Base-by-base conservation (phyloP, 2,329 filamentous ascomycete genomes). In the Hymenoscyphus occultus region DNA sequence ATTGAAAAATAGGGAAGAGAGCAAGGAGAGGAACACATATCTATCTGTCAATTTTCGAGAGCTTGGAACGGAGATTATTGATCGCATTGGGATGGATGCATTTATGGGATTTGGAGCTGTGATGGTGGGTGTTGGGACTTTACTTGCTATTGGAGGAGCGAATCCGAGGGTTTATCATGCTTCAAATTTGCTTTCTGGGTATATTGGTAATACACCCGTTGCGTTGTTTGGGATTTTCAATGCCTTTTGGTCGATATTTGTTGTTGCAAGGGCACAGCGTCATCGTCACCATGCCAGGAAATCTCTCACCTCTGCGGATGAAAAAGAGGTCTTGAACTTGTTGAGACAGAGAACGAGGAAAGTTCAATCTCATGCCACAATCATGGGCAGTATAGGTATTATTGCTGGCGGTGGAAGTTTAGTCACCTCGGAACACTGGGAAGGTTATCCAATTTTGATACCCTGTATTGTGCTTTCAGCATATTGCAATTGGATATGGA, bases 181-280 rank as follows among this genome's bases (percentile, higher is more conserved):
- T 0, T 84, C 80, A 69, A 86, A 86, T 63, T 71, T 85, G 1
- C 71, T 86, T 0, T 84, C 83, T 0, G 84, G 84, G 1, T 85
- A 84, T 65, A 76, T 86, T 19, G 84, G 84, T 2, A 86, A 86
- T 64, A 75, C 78, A 0, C 78, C 81, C 1, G 78, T 82, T 1
- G 82, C 82, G 0, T 31, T 80, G 0, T 86, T 81, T 58, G 83
- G 82, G 1, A 61, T 84, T 0, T 62, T 79, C 54, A 86, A 84
- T 69, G 77, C 78, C 0, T 60, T 74, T 5, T 86, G 83, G 83
- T 82, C 81, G 0, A 68, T 68, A 0, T 80, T 78, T 65, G 72
- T 85, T 1, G 78, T 78, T 39, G 59, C 61, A 1, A 78, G 80
- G 14, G 81, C 81, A 39, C 74, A 75, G 13, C 67, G 70, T 0